Base-by-base conservation (phyloP, 495 filamentous ascomycete genomes). In the Immersiella caudata region DNA sequence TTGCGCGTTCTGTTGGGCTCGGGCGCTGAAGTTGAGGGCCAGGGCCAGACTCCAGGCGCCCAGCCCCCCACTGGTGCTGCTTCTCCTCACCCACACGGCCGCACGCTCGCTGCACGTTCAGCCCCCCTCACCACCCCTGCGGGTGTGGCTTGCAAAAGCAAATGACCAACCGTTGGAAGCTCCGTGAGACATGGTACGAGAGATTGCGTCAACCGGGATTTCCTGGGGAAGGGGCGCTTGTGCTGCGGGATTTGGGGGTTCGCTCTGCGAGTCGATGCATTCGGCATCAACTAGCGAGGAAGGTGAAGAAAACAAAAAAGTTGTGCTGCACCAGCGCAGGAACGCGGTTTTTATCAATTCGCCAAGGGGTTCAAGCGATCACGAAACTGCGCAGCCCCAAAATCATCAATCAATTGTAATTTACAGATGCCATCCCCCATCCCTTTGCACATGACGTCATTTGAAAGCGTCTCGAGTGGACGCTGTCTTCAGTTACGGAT, bases 131-230 rank as follows among this genome's bases (percentile, higher is more conserved):
- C 40, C 40, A 46, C 40, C 40, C 40, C 40, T 46, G 40, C 40
- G 40, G 40, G 40, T 46, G 40, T 46, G 40, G 40, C 40, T 46
- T 46, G 40, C 40, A 46, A 46, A 46, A 46, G 40, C 40, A 46
- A 46, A 46, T 46, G 40, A 46, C 40, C 40, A 46, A 46, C 40
- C 40, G 40, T 46, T 46, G 40, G 14, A 46, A 12, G 40, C 40
- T 46, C 40, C 40, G 40, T 46, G 11, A 46, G 40, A 46, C 40
- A 46, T 46, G 40, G 40, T 46, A 12, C 40, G 40, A 46, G 40
- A 46, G 16, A 46, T 46, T 46, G 40, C 40, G 40, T 46, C 40
- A 46, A 46, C 40, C 40, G 40, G 40, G 40, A 46, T 46, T 46
- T 46, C 40, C 40, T 46, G 40, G 40, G 40, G 40, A 46, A 46